Conservation (phyloP, 495 filamentous ascomycete species). For the Talaromyces proteolyticus region DNA sequence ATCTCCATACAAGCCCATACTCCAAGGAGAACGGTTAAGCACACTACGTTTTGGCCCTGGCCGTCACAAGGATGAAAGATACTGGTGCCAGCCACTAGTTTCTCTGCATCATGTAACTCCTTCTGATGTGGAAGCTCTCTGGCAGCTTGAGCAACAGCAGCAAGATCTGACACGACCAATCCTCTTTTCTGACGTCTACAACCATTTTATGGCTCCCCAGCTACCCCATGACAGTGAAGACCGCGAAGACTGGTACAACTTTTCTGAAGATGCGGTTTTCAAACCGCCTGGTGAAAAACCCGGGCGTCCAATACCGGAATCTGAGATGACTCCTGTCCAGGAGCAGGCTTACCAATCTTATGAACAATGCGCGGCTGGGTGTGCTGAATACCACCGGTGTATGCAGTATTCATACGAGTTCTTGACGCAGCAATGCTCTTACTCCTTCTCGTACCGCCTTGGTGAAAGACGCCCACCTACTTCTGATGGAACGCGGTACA, state of each 20-base stretch:
- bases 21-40: slow-evolving; percentile 40
- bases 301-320: slow-evolving; percentile 19
- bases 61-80: slow-evolving; percentile 6
- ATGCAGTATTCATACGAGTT: slow-evolving; percentile 13
- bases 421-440: slow-evolving; percentile 1
- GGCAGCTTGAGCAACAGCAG: slow-evolving; percentile 43
- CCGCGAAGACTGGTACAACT: slow-evolving; percentile 43
- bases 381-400: slow-evolving; percentile 23
- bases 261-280: slow-evolving; percentile 33
- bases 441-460: slow-evolving; percentile 5
- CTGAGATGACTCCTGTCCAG: slow-evolving; percentile 23
- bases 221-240: slow-evolving; percentile 19
- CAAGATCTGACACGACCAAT: slow-evolving; percentile 22
- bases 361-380: slow-evolving; percentile 34
- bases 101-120: slow-evolving; percentile 56
- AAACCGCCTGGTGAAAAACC: slow-evolving; percentile 18
- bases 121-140: slow-evolving; percentile 45
- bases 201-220: slow-evolving; percentile 30
- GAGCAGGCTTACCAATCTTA: slow-evolving; percentile 31
- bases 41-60: slow-evolving; percentile 32
- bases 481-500: not conserved
- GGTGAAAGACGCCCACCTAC: not conserved
- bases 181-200: slow-evolving; percentile 39
- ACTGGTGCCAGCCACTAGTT: slow-evolving; percentile 56
- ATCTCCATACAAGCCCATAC: slow-evolving; percentile 41